phyloP scores from a whole-genome alignment of 768 basidiomycete species.

The Lyophyllum semitale region DNA sequence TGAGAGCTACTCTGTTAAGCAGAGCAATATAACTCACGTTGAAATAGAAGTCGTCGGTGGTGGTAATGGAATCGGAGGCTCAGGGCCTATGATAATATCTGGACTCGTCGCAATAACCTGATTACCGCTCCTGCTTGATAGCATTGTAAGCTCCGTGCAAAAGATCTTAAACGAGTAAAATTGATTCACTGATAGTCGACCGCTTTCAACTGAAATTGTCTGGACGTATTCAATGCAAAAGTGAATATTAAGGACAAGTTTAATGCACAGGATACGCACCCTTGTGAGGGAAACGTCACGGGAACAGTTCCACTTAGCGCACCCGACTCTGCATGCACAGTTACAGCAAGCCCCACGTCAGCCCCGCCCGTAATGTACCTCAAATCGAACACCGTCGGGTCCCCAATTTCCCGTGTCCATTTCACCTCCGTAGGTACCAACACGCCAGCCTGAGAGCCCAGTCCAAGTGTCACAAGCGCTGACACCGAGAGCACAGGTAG shows the following conservation, averaged over 20 bases:
- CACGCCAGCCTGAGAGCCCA: not conserved
- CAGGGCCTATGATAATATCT: not conserved
- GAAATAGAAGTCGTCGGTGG: not conserved
- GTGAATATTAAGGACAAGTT: not conserved
- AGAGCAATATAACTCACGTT: not conserved
- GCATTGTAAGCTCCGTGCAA: not conserved
- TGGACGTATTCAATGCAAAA: not conserved
- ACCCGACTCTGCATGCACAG: not conserved
- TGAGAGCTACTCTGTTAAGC: not conserved
- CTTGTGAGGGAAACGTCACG: not conserved
- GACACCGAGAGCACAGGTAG: not conserved
- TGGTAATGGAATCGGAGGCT: not conserved
- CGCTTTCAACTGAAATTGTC: not conserved
- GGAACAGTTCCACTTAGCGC: not conserved
- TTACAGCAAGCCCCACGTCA: not conserved
- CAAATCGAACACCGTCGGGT: not conserved
- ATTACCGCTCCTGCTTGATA: not conserved
- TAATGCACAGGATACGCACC: not conserved
- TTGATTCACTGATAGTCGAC: not conserved
- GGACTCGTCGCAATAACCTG: slow-evolving; percentile 1
- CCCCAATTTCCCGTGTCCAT: not conserved
- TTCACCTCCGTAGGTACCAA: not conserved
- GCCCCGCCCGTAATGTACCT: not conserved
- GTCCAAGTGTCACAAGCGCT: not conserved
- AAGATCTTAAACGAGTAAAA: not conserved